Base-by-base conservation (phyloP, 495 filamentous ascomycete species). In the Aspergillus ostianus region DNA sequence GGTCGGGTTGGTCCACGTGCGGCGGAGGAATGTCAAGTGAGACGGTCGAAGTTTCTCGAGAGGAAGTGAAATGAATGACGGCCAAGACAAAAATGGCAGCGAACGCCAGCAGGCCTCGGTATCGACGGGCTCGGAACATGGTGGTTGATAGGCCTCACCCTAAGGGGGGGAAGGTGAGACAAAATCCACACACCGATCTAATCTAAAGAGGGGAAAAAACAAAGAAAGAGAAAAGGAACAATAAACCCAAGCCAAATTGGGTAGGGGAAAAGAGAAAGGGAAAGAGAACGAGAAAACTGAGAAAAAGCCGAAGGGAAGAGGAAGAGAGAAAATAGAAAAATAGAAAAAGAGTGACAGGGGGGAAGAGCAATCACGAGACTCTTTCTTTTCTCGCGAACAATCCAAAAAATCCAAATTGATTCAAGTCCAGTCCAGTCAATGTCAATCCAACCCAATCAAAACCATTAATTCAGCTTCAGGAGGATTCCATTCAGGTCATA, bases 41-140 rank as follows among this genome's bases (percentile, higher is more conserved):
- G 21, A 57, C 46, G 18, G 60, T 55, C 21, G 55, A 20, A 32
- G 51, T 71, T 45, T 75, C 70, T 59, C 70, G 75, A 55, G 74
- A 75, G 48, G 74, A 65, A 54, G 70, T 52, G 55, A 90, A 87
- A 68, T 90, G 84, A 63, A 90, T 82, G 20, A 93, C 71, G 17
- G 85, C 74, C 47, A 92, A 73, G 29, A 87, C 72, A 52, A 87
- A 72, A 51, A 90, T 70, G 53, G 85, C 80, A 50, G 90, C 85
- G 67, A 90, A 87, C 63, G 90, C 73, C 51, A 92, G 68, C 60
- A 90, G 87, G 51, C 87, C 78, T 55, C 91, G 86, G 66, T 91
- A 93, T 73, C 90, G 82, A 53, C 91, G 87, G 62, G 89, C 72
- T 45, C 90, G 88, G 58, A 90, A 76, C 91, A 94, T 93, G 51